These are phyloP conservation scores for Discostella stelligera DNA, from an alignment of 352 stramenopile species.

Conservation along the genomic window DNA sequence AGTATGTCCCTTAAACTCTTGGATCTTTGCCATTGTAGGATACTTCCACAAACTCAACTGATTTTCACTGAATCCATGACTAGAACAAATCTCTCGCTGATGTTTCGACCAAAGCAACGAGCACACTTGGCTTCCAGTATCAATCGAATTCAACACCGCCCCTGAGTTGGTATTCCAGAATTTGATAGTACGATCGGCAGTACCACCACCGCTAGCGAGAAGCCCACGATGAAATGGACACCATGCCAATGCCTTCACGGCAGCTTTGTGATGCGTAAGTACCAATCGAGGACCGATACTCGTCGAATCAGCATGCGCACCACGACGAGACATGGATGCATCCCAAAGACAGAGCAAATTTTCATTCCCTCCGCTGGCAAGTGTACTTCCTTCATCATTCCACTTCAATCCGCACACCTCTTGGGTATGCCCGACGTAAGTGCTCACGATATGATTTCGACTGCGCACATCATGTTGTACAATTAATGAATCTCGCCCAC, in stretches of 20 bases:
- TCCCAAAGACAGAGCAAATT: constrained; percentile 97
- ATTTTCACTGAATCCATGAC: constrained; percentile 97
- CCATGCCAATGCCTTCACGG: constrained; percentile 99
- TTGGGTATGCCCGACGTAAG: constrained; percentile 92
- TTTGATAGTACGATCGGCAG: constrained; percentile 98
- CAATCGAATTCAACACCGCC: constrained; percentile 90
- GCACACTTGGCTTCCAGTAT: constrained; percentile 98
- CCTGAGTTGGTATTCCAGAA: constrained; percentile 97
- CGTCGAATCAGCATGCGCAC: constrained; percentile 26
- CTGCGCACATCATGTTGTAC: constrained; percentile 91
- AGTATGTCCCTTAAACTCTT: constrained; percentile 97
- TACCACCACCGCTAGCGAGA: constrained; percentile 96
- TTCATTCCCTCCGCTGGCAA: constrained; percentile 97
- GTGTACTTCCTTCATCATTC: constrained; percentile 94
- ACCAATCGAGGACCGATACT: constrained; percentile 40
- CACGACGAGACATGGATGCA: constrained; percentile 52
- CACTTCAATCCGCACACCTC: constrained; percentile 98
- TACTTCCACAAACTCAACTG: constrained; percentile 99
- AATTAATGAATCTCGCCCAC: constrained; percentile 92
- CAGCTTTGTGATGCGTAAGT: constrained; percentile 88
- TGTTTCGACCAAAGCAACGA: constrained; percentile 90
- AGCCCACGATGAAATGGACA: constrained; percentile 96
- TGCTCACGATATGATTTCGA: constrained; percentile 86
- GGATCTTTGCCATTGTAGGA: constrained; percentile 95
- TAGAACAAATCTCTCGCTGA: constrained; percentile 91